Conservation (phyloP, 768 basidiomycete genomes). For the Tubosaeta sp. region DNA sequence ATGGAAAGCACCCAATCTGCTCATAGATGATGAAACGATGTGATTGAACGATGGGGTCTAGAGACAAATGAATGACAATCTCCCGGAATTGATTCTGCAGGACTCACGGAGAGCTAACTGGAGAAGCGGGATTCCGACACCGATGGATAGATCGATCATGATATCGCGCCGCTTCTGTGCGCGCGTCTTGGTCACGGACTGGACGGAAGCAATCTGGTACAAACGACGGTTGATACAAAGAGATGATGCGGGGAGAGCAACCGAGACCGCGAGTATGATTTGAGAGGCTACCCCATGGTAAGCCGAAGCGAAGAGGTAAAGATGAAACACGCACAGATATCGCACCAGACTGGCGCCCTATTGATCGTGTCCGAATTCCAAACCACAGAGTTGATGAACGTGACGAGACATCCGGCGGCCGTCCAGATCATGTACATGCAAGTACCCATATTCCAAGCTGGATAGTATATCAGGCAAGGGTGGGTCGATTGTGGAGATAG, state of each 20-base stretch:
- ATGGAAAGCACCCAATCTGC: constrained; percentile 45
- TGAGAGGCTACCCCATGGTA: constrained; percentile 15
- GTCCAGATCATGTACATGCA: constrained; percentile 46
- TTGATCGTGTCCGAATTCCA: constrained; percentile 45
- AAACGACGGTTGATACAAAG: constrained; percentile 37
- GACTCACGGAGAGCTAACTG: constrained; percentile 44
- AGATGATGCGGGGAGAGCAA: constrained; percentile 25
- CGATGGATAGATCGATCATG: constrained; percentile 42
- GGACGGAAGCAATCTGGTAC: constrained; percentile 34
- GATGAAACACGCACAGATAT: constrained; percentile 45
- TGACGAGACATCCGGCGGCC: constrained; percentile 34
- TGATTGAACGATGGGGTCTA: constrained; percentile 50
- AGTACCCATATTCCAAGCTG: constrained; percentile 44
- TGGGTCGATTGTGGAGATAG: background rate
- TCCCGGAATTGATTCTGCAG: background rate
- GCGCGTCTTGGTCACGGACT: constrained; percentile 45
- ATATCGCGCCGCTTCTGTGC: constrained; percentile 41
- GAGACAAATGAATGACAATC: background rate
- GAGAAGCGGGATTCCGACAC: constrained; percentile 44
- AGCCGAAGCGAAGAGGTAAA: background rate
- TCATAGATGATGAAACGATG: constrained; percentile 49
- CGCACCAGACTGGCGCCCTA: constrained; percentile 55
- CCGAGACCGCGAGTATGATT: constrained; percentile 9
- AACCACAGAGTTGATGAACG: constrained; percentile 49
- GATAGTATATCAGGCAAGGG: background rate